A percentile compares a stretch with the other conserved stretches of the same genome.
phyloP scores from a whole-genome alignment of 148 eudicot genomes.

The Silene uniflora region DNA sequence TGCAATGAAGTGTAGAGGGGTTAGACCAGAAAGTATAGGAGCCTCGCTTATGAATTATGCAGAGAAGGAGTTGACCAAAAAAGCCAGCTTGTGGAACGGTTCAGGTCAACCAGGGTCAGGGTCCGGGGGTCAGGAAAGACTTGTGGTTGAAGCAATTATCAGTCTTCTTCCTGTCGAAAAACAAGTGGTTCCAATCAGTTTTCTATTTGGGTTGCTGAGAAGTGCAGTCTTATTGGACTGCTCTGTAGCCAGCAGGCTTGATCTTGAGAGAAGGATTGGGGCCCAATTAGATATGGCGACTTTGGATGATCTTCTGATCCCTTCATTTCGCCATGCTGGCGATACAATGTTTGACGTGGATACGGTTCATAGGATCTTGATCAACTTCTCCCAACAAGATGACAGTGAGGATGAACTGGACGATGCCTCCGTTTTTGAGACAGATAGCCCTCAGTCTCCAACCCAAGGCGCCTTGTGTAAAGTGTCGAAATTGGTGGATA shows the following conservation, averaged over 20 bases:
- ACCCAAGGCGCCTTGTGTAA: constrained; percentile 70
- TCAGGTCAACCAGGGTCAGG: constrained; percentile 37
- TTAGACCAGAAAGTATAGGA: constrained; percentile 84
- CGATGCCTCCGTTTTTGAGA: constrained; percentile 63
- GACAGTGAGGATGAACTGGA: constrained; percentile 78
- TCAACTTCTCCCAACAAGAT: constrained; percentile 78
- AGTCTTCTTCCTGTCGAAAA: constrained; percentile 82
- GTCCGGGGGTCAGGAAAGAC: constrained; percentile 42
- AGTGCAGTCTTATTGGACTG: constrained; percentile 82
- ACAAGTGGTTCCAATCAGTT: constrained; percentile 60
- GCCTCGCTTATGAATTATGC: constrained; percentile 81
- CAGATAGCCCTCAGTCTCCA: constrained; percentile 71
- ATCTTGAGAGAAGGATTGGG: constrained; percentile 86
- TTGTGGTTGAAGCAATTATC: constrained; percentile 74
- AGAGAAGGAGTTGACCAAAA: constrained; percentile 61
- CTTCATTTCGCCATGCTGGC: constrained; percentile 72
- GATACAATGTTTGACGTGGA: constrained; percentile 92
- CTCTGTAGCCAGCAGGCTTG: constrained; percentile 61
- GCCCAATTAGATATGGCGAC: constrained; percentile 84
- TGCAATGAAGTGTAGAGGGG: constrained; percentile 93
- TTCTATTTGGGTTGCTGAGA: constrained; percentile 75
- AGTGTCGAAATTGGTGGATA: constrained; percentile 81
- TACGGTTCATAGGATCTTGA: constrained; percentile 76
- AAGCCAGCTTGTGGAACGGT: constrained; percentile 50
- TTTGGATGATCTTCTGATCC: constrained; percentile 85